A percentile compares a stretch with the other conserved stretches of the same genome.
These are phyloP conservation scores for Eremochloa ophiuroides DNA, from an alignment of 176 grass and related monocot genomes.

Conservation along the genomic window DNA sequence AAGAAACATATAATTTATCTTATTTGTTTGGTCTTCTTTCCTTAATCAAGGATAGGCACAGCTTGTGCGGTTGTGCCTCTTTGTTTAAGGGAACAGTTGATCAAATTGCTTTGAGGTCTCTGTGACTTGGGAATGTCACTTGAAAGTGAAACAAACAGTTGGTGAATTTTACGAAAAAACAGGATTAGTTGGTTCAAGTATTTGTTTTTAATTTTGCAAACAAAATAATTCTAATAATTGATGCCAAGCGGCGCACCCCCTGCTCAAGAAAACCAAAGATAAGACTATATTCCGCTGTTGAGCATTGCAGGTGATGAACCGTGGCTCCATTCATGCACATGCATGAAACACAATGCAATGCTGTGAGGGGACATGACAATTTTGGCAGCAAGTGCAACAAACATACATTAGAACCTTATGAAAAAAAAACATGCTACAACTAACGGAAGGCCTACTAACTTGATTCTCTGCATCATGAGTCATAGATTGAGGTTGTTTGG, in stretches of 20 bases:
- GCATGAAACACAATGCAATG: not conserved
- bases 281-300: not conserved
- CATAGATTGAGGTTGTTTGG: conserved; percentile 26
- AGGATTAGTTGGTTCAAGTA: not conserved
- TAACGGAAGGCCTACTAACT: not conserved
- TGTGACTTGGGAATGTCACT: not conserved
- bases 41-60: no score
- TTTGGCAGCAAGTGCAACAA: conserved; percentile 1
- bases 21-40: not conserved
- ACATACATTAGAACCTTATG: not conserved
- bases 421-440: not conserved
- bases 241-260: not conserved
- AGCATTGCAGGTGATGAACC: not conserved
- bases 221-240: not conserved
- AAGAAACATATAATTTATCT: not conserved
- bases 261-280: not conserved
- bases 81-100: not conserved
- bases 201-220: not conserved
- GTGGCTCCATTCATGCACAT: not conserved
- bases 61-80: no score
- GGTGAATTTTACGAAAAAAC: not conserved
- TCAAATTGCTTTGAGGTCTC: not conserved
- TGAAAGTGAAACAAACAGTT: not conserved
- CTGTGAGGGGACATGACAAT: not conserved
- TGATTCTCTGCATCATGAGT: conserved; percentile 21